Evolutionary conservation across 768 basidiomycete species (phyloP), one percentile per base, ranked within the genome.

Genomic region (Lactarius quietus): DNA sequence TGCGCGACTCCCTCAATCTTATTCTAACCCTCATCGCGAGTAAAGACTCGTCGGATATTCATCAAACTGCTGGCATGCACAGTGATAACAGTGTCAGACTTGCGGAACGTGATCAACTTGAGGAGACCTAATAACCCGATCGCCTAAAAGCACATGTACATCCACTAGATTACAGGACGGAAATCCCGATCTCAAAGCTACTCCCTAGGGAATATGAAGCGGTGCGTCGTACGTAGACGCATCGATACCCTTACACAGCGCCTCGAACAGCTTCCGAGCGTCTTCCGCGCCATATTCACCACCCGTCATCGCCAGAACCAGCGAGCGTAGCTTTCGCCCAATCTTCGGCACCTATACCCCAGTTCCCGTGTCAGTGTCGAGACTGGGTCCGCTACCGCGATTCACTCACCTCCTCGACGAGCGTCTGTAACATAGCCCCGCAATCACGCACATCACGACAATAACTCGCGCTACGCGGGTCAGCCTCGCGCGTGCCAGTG

Each of bases 271-370:
- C 58, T 79, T 80, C 14, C 80, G 76, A 2, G 82, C 73, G 57
- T 80, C 81, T 41, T 85, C 81, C 1, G 82, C 82, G n/a, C 75
- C 77, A 67, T 83, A 83, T 31, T 76, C 77, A n/a, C 81, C 80
- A 3, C 75, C 69, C 0, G 70, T 75, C 83, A 85, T 84, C n/a
- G 80, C 78, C 41, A 76, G 78, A 14, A 80, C 77, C 12, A 85
- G 73, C 0, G 80, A 73, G 43, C 77, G 79, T 63, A 83, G 72
- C 62, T 81, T 83, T 1, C 65, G 59, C 4, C 74, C 70, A 17
- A 84, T 75, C 56, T 71, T 73, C 0, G 81, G 81, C 6, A 81
- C 74, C 81, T 82, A 33, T 38, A 33, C 18, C 43, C 7, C 7
- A 6, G 57, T 43, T 58, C 4, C 29, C 9, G 29, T 39, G 10